Base-by-base conservation (phyloP, 78 protist genomes). In the Dictyostelium firmibasis region DNA sequence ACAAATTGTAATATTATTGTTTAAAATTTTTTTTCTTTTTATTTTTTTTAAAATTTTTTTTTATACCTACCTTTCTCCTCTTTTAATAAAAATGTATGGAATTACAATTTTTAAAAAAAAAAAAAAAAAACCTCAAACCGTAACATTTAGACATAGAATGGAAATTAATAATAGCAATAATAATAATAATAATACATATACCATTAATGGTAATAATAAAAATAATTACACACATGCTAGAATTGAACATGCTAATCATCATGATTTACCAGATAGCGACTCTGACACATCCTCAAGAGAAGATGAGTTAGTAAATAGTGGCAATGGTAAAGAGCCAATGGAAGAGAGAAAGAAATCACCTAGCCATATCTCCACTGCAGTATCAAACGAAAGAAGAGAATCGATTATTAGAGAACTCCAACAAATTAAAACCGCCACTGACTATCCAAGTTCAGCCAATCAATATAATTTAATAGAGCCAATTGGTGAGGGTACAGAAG, bases 401-500 rank as follows among this genome's bases (percentile, higher is more conserved):
- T 81, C 87, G 13, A 89, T 89, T 41, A 78, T 89, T 11, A 57
- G 62, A 38, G 94, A 89, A 50, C 41, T 89, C 25, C 82, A 89
- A 69, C 38, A 69, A n/a, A 60, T 67, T 81, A 14, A 81, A 81
- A 8, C 36, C 3, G 5, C 8, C 13, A 7, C 76, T 18, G 83
- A 75, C 20, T 89, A 29, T 81, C 94, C 94, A 78, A 69, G n/a
- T 27, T 1, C 29, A 10, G 83, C 72, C 0, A 60, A 64, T 7
- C 81, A 64, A n/a, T 89, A 89, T 44, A 33, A 57, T 29, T 41
- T 89, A 9, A n/a, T 89, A 4, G 88, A 89, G 47, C 81, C 62
- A 20, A 29, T 89, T 75, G 94, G 94, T 31, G 94, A 89, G 47
- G 94, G 94, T 81, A 89, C 94, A 1, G 94, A 89, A n/a, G 94